Evolutionary conservation across 164 flowering plant species (phyloP).

Genomic region (Dillenia turbinata): DNA sequence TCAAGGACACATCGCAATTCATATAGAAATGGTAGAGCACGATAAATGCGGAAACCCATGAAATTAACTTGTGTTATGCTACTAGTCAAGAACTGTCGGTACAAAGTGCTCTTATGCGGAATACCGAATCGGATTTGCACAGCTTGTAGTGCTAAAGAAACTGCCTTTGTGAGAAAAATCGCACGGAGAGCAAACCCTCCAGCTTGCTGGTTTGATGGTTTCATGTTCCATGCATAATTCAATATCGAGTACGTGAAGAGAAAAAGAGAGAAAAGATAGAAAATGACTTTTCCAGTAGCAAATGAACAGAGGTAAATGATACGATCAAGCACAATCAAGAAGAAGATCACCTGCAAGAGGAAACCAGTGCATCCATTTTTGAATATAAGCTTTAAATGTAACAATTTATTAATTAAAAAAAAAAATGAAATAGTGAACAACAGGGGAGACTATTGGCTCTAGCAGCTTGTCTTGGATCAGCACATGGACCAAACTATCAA

Average conservation of each 20-base stretch:
- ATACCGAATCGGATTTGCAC: constrained; percentile 84
- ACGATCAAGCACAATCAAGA: constrained; percentile 95
- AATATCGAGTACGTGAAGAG: constrained; percentile 81
- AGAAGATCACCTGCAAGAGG: constrained; percentile 71
- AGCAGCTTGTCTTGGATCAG: too few species aligned
- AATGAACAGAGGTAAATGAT: constrained; percentile 91
- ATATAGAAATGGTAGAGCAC: constrained; percentile 93
- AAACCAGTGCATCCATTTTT: not conserved
- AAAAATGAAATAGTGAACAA: too few species aligned
- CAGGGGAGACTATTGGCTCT: too few species aligned
- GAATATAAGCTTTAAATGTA: too few species aligned
- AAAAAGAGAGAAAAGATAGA: constrained; percentile 72
- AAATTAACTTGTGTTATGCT: constrained; percentile 70
- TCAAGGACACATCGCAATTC: constrained; percentile 96
- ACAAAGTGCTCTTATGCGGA: constrained; percentile 90
- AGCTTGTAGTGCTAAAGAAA: constrained; percentile 88
- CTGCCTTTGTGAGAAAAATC: constrained; percentile 84
- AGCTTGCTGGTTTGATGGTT: constrained; percentile 42
- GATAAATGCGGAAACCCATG: constrained; percentile 86
- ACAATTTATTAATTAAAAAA: too few species aligned
- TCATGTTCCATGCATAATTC: constrained; percentile 86
- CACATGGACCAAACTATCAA: too few species aligned
- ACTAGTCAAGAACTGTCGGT: constrained; percentile 90
- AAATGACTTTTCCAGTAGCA: constrained; percentile 83
- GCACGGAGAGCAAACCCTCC: constrained; percentile 84